phyloP scores from a whole-genome alignment of 371 early-diverging fungal species.

The Mucor indicus region DNA sequence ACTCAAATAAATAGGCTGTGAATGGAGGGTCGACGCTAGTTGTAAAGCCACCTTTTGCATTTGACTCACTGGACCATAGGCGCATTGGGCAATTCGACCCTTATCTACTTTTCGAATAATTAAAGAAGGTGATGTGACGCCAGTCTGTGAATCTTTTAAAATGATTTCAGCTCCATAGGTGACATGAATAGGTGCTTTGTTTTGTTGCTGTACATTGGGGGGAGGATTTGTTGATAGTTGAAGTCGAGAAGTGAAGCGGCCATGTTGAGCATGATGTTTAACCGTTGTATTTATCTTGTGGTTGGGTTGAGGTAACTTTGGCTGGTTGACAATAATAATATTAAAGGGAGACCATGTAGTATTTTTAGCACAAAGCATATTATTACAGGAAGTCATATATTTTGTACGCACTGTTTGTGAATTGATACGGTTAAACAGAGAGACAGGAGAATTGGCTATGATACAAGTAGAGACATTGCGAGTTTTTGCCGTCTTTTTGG shows the following conservation, averaged over 20 bases:
- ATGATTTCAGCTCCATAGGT: conserved; percentile 75
- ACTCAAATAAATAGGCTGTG: conserved; percentile 35
- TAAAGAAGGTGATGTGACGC: conserved; percentile 64
- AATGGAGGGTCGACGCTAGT: conserved; percentile 28
- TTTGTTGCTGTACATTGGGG: neutral
- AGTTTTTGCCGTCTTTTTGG: conserved; percentile 80
- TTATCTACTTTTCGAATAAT: conserved; percentile 80
- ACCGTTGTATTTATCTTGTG: conserved; percentile 12
- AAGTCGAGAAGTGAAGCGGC: conserved; percentile 10
- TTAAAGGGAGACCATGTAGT: conserved; percentile 76
- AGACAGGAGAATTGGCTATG: conserved; percentile 62
- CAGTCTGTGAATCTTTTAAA: conserved; percentile 62
- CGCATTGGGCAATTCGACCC: conserved; percentile 62
- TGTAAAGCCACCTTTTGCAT: conserved; percentile 86
- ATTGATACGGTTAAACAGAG: conserved; percentile 77
- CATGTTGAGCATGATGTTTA: conserved; percentile 18
- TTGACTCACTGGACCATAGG: conserved; percentile 76
- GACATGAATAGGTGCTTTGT: conserved; percentile 43
- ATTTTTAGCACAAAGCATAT: conserved; percentile 68
- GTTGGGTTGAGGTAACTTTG: conserved; percentile 22
- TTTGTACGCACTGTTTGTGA: conserved; percentile 86
- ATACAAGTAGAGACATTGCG: conserved; percentile 76
- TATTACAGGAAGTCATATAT: conserved; percentile 63
- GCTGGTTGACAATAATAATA: conserved; percentile 57
- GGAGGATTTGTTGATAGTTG: conserved; percentile 6